phyloP scores from a whole-genome alignment of 257 asterid species.

The Nicotiana tomentosiformis region DNA sequence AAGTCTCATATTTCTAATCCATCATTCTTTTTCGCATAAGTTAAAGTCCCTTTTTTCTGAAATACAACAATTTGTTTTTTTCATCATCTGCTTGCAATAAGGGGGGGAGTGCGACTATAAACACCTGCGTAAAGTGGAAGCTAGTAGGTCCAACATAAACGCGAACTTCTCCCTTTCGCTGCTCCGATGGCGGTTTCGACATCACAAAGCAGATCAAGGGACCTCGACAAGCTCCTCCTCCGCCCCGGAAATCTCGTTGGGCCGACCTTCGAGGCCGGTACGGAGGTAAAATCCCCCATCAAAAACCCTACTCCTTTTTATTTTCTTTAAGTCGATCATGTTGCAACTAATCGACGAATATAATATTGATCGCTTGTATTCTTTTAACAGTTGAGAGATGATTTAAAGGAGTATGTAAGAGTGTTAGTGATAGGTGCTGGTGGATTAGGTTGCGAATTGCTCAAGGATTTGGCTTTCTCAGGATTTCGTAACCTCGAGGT shows the following conservation, averaged over 20 bases:
- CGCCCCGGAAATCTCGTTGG: constrained; percentile 82
- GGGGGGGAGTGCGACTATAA: neutral
- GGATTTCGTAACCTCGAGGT: constrained; percentile 87
- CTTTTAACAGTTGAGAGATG: constrained; percentile 65
- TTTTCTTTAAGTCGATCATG: constrained; percentile 15
- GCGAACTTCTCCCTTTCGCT: constrained; percentile 1
- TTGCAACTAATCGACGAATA: constrained; percentile 1
- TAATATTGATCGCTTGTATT: constrained; percentile 4
- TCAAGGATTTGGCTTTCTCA: constrained; percentile 88
- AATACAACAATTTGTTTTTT: too few species aligned
- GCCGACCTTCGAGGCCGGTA: constrained; percentile 70
- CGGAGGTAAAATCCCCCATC: constrained; percentile 37
- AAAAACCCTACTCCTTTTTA: neutral
- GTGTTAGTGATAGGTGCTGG: constrained; percentile 98
- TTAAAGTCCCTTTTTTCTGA: too few species aligned
- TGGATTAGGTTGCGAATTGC: constrained; percentile 96
- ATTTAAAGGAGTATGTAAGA: constrained; percentile 63
- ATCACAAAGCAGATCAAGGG: constrained; percentile 85
- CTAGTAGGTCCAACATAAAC: constrained; percentile 14
- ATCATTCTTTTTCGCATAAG: too few species aligned
- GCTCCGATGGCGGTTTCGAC: constrained; percentile 47
- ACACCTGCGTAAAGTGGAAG: constrained; percentile 39
- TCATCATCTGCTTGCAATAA: neutral
- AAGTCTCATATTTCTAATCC: too few species aligned
- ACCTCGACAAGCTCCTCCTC: constrained; percentile 92